Evolutionary conservation across 1,284 basidiomycete genomes (phyloP).

Genomic region (Rhodotorula glutinis): DNA sequence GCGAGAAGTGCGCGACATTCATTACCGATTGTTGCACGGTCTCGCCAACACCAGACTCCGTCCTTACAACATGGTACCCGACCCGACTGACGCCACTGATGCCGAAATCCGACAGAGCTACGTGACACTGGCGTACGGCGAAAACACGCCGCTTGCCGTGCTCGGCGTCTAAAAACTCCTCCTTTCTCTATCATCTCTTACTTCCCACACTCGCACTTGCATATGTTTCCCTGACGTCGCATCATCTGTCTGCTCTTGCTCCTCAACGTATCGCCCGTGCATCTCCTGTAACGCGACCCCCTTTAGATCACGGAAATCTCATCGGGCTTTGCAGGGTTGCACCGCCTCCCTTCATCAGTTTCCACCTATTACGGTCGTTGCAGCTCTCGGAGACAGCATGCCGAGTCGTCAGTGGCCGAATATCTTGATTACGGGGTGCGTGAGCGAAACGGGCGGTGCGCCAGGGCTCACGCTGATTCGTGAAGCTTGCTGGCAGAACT

Average conservation of each 20-base stretch:
- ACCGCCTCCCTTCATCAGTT: background rate
- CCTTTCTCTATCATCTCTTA: background rate
- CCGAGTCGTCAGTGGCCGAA: slow-evolving; percentile 57
- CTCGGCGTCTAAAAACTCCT: slow-evolving; percentile 16
- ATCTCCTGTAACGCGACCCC: no score
- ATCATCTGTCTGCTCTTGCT: no score
- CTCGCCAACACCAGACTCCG: slow-evolving; percentile 17
- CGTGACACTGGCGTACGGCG: slow-evolving; percentile 16
- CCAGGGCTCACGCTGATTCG: slow-evolving; percentile 42
- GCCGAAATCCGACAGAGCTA: background rate
- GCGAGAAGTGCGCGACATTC: slow-evolving; percentile 25
- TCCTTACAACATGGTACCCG: slow-evolving; percentile 19
- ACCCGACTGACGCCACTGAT: background rate
- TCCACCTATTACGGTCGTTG: background rate
- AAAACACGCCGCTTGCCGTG: slow-evolving; percentile 32
- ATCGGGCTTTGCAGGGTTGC: no score
- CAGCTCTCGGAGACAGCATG: background rate
- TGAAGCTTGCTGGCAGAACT: slow-evolving; percentile 45
- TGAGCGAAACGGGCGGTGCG: slow-evolving; percentile 55
- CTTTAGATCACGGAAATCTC: no score
- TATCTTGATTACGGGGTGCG: slow-evolving; percentile 79
- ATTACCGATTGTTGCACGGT: slow-evolving; percentile 28
- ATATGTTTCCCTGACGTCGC: no score
- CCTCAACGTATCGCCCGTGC: no score
- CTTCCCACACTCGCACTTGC: background rate